A percentile compares a stretch with the other conserved stretches of the same genome.
phyloP scores from a whole-genome alignment of 768 basidiomycete genomes.

The Agaricus subrufescens region DNA sequence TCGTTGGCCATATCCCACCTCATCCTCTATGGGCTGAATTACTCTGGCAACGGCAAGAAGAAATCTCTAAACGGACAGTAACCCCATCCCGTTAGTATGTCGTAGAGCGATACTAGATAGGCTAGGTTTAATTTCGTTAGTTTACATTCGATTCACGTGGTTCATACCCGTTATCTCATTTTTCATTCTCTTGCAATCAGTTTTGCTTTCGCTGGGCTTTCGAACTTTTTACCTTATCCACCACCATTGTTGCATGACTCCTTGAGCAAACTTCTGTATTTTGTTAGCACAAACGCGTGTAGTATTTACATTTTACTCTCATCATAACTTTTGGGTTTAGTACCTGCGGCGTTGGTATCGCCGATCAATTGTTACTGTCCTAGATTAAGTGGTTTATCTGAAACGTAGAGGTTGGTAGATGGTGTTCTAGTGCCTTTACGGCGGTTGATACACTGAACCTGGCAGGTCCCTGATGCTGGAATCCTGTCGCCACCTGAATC shows the following conservation, averaged over 20 bases:
- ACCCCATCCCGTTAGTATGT: neutral
- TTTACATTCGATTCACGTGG: neutral
- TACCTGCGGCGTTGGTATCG: too few relatives aligned
- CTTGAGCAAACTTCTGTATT: constrained; percentile 8
- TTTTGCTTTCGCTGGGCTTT: neutral
- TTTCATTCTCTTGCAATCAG: neutral
- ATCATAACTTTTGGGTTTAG: neutral
- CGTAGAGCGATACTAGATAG: neutral
- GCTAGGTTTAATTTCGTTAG: too few relatives aligned
- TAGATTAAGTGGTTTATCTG: too few relatives aligned
- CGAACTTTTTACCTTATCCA: constrained; percentile 3
- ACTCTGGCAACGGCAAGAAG: constrained; percentile 76
- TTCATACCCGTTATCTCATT: neutral
- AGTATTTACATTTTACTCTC: neutral
- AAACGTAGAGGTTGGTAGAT: too few relatives aligned
- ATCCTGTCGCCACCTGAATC: too few relatives aligned
- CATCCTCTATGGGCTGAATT: constrained; percentile 94
- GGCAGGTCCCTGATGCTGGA: too few relatives aligned
- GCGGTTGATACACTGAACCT: too few relatives aligned
- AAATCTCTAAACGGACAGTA: constrained; percentile 29
- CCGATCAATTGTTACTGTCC: too few relatives aligned
- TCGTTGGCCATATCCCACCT: constrained; percentile 87
- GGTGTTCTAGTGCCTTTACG: too few relatives aligned
- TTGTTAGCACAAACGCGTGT: constrained; percentile 6
- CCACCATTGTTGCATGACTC: constrained; percentile 1